Conservation (phyloP, 208 protist species). For the Leishmania amazonensis region DNA sequence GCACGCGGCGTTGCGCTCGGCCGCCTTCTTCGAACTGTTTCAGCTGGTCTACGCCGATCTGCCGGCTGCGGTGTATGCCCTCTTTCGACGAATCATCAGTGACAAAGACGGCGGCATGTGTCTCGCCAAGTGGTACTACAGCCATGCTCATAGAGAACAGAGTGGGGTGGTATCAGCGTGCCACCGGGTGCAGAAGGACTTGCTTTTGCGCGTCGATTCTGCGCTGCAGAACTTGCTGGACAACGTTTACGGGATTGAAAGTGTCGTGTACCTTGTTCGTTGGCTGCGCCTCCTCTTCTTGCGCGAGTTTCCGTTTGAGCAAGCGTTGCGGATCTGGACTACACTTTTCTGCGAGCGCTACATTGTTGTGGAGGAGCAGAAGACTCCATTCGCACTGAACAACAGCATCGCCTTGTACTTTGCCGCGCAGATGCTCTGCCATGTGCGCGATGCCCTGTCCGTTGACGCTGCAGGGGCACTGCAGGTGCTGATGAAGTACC, state of each 20-base stretch:
- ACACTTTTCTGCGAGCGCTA: slow-evolving; percentile 72
- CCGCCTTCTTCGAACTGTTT: slow-evolving; percentile 15
- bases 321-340: slow-evolving; percentile 76
- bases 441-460: slow-evolving; percentile 44
- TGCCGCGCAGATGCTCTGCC: slow-evolving; percentile 62
- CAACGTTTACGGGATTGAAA: slow-evolving; percentile 69
- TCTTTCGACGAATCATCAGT: slow-evolving; percentile 58
- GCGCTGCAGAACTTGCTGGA: slow-evolving; percentile 63
- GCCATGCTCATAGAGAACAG: slow-evolving; percentile 9
- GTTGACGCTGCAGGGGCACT: slow-evolving; percentile 46
- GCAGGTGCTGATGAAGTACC: slow-evolving; percentile 83
- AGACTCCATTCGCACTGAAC: slow-evolving; percentile 30
- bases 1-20: slow-evolving; percentile 13
- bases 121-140: slow-evolving; percentile 60
- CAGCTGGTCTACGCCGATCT: slow-evolving; percentile 24
- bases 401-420: slow-evolving; percentile 59
- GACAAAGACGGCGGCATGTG: slow-evolving; percentile 26
- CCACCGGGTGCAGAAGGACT: slow-evolving; percentile 53
- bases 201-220: slow-evolving; percentile 60
- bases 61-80: slow-evolving; percentile 34
- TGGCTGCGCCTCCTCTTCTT: slow-evolving; percentile 91
- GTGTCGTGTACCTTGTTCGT: slow-evolving; percentile 80
- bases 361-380: slow-evolving; percentile 5
- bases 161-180: slow-evolving; percentile 49
- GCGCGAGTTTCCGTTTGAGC: slow-evolving; percentile 78